These are phyloP conservation scores for Fonsecaea multimorphosa DNA, from an alignment of 2,329 filamentous ascomycete species.

Conservation along the genomic window DNA sequence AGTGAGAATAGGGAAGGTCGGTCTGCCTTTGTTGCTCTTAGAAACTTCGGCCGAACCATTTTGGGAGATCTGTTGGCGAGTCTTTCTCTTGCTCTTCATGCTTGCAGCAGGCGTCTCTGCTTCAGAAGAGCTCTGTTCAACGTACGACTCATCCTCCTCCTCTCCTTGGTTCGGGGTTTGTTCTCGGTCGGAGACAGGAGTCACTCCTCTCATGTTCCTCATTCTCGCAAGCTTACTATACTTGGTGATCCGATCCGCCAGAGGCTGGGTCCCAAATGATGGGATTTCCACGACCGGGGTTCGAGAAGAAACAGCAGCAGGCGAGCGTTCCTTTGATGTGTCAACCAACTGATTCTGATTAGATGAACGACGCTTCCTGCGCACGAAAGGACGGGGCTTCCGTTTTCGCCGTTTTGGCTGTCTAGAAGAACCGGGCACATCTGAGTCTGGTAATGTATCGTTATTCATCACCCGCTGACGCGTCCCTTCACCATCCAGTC, in stretches of 20 bases:
- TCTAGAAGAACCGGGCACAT: conserved; percentile 4
- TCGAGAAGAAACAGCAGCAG: conserved; percentile 1
- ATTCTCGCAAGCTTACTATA: conserved; percentile 15
- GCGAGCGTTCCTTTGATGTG: neutral
- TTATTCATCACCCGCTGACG: neutral
- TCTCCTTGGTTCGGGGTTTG: conserved; percentile 24
- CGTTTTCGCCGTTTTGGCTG: conserved; percentile 28
- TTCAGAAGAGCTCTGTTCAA: conserved; percentile 34
- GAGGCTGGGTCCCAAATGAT: neutral
- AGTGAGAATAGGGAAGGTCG: conserved; percentile 43
- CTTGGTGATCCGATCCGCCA: conserved; percentile 18
- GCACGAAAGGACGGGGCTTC: conserved; percentile 21
- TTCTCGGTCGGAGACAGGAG: conserved; percentile 29
- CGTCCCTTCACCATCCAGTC: neutral
- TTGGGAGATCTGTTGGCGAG: conserved; percentile 7
- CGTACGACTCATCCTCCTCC: conserved; percentile 35
- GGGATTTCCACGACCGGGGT: neutral
- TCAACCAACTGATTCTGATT: neutral
- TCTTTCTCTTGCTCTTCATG: conserved; percentile 25
- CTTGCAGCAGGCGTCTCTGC: conserved; percentile 28
- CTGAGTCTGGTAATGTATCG: neutral
- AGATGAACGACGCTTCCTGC: conserved; percentile 31
- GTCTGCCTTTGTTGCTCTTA: conserved; percentile 19
- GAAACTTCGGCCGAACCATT: conserved; percentile 15
- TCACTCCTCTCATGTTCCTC: conserved; percentile 18